phyloP scores from a whole-genome alignment of 164 flowering plant species.

The Annona cherimola region DNA sequence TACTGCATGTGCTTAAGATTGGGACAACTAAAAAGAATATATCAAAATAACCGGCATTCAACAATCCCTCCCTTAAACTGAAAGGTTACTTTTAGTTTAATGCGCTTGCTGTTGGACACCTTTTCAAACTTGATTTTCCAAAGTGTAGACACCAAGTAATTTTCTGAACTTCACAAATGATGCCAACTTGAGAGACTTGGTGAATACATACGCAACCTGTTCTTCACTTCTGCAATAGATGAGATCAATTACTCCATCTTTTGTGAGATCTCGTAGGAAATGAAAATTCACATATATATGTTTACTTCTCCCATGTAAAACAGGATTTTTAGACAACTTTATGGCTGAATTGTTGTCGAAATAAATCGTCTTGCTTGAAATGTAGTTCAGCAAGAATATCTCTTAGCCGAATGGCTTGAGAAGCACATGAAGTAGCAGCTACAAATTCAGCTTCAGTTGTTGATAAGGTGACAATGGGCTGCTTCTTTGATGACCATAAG shows the following conservation, averaged over 20 bases:
- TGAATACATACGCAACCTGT: background rate
- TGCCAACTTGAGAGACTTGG: background rate
- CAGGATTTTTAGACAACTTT: background rate
- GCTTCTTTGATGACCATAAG: conserved; percentile 5
- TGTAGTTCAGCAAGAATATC: background rate
- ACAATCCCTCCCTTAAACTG: too few species aligned
- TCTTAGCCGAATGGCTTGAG: background rate
- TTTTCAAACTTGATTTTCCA: too few species aligned
- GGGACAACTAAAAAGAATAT: too few species aligned
- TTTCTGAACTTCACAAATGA: background rate
- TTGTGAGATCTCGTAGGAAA: background rate
- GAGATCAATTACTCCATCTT: too few species aligned
- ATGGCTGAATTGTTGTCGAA: background rate
- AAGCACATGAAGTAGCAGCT: conserved; percentile 2
- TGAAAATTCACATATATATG: background rate
- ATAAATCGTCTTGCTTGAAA: background rate
- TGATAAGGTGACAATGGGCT: conserved; percentile 1
- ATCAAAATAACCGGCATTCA: too few species aligned
- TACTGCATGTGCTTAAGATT: too few species aligned
- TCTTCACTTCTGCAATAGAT: background rate
- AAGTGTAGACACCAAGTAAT: background rate
- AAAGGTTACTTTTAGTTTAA: too few species aligned
- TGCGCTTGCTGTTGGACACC: too few species aligned
- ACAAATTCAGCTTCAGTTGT: conserved; percentile 12
- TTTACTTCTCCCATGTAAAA: background rate